These are phyloP conservation scores for Aegilops tauschii DNA, from an alignment of 176 grass and related monocot species.

Conservation along the genomic window DNA sequence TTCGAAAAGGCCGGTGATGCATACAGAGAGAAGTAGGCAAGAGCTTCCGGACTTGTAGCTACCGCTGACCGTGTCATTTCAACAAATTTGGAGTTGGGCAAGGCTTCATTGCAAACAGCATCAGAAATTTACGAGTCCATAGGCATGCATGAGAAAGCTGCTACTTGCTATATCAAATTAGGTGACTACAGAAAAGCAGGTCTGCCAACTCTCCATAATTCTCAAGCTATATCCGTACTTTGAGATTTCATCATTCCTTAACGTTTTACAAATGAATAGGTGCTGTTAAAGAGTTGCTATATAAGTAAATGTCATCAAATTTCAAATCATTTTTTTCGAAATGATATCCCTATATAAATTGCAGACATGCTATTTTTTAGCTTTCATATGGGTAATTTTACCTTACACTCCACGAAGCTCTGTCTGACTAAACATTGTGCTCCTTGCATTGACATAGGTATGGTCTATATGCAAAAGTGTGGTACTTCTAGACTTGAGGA, in stretches of 20 bases:
- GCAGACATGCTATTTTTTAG: neutral
- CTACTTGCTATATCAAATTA: slow-evolving; percentile 70
- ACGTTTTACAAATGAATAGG: neutral
- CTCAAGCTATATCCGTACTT: neutral
- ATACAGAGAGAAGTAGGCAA: slow-evolving; percentile 61
- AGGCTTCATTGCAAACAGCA: slow-evolving; percentile 46
- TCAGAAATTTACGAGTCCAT: slow-evolving; percentile 73
- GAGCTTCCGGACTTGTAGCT: slow-evolving; percentile 63
- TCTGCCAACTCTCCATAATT: slow-evolving; percentile 8
- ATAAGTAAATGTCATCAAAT: neutral
- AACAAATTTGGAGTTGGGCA: slow-evolving; percentile 42
- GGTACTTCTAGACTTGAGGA: slow-evolving; percentile 62
- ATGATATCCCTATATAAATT: neutral
- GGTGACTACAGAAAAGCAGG: slow-evolving; percentile 67
- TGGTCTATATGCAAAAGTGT: slow-evolving; percentile 63
- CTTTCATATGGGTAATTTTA: neutral
- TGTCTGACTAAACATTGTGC: neutral
- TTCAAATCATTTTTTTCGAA: neutral
- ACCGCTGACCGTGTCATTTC: slow-evolving; percentile 50
- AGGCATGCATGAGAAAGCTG: slow-evolving; percentile 61
- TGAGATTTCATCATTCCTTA: neutral
- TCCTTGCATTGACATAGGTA: slow-evolving; percentile 41
- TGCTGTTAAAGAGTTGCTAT: neutral
- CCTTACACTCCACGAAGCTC: neutral
- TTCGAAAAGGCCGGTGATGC: slow-evolving; percentile 79